Percentiles rank a stretch among this genome's conserved stretches.
Evolutionary conservation across 176 grass and related monocot genomes (phyloP).

Genomic region (Stipa capillata): DNA sequence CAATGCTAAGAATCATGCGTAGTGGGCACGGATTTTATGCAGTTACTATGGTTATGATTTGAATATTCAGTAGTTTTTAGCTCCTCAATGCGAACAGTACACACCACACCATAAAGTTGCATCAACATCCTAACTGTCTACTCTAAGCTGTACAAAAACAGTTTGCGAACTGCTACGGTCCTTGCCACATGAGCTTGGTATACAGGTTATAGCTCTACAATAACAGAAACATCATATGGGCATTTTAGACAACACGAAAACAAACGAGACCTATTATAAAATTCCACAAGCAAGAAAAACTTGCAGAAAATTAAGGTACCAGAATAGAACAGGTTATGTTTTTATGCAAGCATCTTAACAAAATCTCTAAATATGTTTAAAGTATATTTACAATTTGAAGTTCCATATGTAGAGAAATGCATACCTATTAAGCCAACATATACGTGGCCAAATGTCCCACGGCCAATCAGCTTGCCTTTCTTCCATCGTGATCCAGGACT

Average conservation of each 20-base stretch:
- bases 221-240: not conserved
- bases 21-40: not conserved
- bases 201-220: not conserved
- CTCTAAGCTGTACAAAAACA: not conserved
- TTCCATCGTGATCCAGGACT: conserved; percentile 93
- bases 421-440: conserved; percentile 98
- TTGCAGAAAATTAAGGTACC: not conserved
- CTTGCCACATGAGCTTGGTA: not conserved
- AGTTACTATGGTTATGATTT: not conserved
- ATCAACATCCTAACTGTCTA: not conserved
- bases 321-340: conserved; percentile 2
- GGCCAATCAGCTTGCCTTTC: conserved; percentile 93
- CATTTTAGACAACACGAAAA: not conserved
- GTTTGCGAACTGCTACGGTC: not conserved
- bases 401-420: conserved; percentile 6
- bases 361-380: conserved; percentile 4
- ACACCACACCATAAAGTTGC: not conserved
- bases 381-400: not conserved
- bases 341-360: not conserved
- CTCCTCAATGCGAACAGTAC: not conserved
- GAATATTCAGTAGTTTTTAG: not conserved
- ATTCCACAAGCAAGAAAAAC: not conserved
- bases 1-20: not conserved
- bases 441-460: conserved; percentile 95
- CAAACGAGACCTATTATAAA: not conserved